Percentiles rank a stretch among this genome's conserved stretches.
Conservation (phyloP, 2,329 filamentous ascomycete species). For the Aquanectria penicillioides region DNA sequence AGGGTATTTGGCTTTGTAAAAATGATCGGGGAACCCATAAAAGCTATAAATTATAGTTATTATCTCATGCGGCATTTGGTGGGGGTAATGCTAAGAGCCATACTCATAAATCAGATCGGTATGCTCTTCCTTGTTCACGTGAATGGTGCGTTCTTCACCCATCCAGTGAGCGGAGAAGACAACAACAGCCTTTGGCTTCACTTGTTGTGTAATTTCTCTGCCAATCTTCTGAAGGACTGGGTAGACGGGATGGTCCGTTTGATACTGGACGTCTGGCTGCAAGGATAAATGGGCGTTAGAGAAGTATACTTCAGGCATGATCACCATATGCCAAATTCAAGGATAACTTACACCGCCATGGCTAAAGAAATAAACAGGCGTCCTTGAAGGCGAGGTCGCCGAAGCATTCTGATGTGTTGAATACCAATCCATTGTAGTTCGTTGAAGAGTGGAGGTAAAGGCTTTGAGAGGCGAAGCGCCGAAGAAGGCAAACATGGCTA, state of each 20-base stretch:
- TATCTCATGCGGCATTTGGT: neutral
- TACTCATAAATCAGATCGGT: conserved; percentile 77
- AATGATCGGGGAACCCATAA: conserved; percentile 76
- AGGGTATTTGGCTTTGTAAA: conserved; percentile 74
- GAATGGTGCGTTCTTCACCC: conserved; percentile 62
- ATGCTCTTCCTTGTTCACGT: conserved; percentile 73
- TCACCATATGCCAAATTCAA: no score
- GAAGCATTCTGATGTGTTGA: conserved; percentile 22
- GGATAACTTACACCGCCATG: conserved; percentile 58
- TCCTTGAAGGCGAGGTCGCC: conserved; percentile 14
- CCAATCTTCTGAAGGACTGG: conserved; percentile 72
- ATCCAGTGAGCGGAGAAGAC: conserved; percentile 86
- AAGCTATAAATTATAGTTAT: conserved; percentile 57
- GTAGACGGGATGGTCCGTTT: conserved; percentile 75
- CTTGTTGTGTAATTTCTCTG: conserved; percentile 73
- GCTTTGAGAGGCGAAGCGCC: conserved; percentile 35
- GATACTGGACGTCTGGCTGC: conserved; percentile 74
- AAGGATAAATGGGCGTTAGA: neutral
- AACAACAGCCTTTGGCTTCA: conserved; percentile 77
- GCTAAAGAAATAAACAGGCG: conserved; percentile 61
- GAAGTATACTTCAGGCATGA: neutral
- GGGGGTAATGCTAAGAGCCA: neutral
- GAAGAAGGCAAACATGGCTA: conserved; percentile 37
- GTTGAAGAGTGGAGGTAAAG: conserved; percentile 37
- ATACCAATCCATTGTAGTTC: conserved; percentile 28